phyloP scores from a whole-genome alignment of 257 asterid species.

The Solanum etuberosum region DNA sequence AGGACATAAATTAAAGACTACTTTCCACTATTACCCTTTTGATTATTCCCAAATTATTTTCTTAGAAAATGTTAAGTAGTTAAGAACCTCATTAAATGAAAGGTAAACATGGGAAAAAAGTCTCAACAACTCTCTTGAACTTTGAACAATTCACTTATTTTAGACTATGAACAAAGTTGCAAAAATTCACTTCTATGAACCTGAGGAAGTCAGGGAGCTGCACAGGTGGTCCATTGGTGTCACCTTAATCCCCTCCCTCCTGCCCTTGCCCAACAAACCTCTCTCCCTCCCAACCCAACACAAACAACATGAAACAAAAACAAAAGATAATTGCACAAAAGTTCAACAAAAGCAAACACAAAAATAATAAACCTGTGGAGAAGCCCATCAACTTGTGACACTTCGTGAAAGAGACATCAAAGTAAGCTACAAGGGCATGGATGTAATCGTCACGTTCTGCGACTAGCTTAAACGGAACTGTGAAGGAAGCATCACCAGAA shows the following conservation, averaged over 20 bases:
- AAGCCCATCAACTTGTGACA: slow-evolving; percentile 80
- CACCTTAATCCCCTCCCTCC: neutral
- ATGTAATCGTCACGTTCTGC: slow-evolving; percentile 89
- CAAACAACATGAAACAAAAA: neutral
- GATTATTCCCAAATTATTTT: neutral
- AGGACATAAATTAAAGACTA: neutral
- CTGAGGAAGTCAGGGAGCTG: neutral
- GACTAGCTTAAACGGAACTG: slow-evolving; percentile 91
- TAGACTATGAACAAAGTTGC: neutral
- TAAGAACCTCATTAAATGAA: neutral
- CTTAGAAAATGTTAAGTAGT: neutral
- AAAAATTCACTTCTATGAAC: neutral
- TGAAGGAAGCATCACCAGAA: slow-evolving; percentile 76
- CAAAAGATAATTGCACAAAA: neutral
- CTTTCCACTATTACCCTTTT: neutral
- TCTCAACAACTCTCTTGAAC: neutral
- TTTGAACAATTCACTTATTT: neutral
- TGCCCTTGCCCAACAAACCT: neutral
- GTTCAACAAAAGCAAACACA: neutral
- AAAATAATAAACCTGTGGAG: slow-evolving; percentile 54
- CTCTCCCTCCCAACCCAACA: neutral
- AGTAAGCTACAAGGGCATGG: slow-evolving; percentile 91
- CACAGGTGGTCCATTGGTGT: neutral
- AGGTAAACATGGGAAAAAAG: neutral
- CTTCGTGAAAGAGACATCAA: slow-evolving; percentile 84